Evolutionary conservation across 1,139 yeast genomes (phyloP).

Genomic region (Candida tetrigidarum): DNA sequence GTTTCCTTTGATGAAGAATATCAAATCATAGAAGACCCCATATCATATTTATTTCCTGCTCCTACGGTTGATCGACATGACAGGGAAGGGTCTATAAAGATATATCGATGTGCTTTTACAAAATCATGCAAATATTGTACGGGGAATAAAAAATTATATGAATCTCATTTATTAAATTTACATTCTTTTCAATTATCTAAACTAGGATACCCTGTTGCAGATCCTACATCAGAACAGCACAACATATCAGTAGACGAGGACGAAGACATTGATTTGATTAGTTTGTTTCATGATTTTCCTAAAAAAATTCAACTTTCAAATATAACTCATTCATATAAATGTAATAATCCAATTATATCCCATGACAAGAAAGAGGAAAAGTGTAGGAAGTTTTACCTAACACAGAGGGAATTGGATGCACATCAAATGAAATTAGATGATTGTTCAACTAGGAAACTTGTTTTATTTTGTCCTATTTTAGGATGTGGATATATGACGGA

Average conservation of each 20-base stretch:
- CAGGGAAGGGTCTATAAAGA: conserved; percentile 7
- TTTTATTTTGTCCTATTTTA: conserved; percentile 42
- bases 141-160: conserved; percentile 34
- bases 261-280: conserved; percentile 14
- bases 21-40: conserved; percentile 26
- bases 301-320: conserved; percentile 28
- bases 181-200: conserved; percentile 29
- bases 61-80: no score
- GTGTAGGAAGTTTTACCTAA: conserved; percentile 21
- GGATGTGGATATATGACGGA: conserved; percentile 49
- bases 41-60: conserved; percentile 8
- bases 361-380: conserved; percentile 5
- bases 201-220: conserved; percentile 39
- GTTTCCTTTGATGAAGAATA: conserved; percentile 29
- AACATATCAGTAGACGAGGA: neutral
- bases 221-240: conserved; percentile 11
- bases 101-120: conserved; percentile 35
- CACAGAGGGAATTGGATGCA: conserved; percentile 20
- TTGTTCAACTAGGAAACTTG: conserved; percentile 36
- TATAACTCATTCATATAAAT: conserved; percentile 24
- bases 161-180: conserved; percentile 31
- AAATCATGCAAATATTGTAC: conserved; percentile 33
- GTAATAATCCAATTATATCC: conserved; percentile 14
- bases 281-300: conserved; percentile 32
- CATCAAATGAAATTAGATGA: conserved; percentile 23